Conservation (phyloP, 768 basidiomycete species). For the Steccherinum ochraceum region DNA sequence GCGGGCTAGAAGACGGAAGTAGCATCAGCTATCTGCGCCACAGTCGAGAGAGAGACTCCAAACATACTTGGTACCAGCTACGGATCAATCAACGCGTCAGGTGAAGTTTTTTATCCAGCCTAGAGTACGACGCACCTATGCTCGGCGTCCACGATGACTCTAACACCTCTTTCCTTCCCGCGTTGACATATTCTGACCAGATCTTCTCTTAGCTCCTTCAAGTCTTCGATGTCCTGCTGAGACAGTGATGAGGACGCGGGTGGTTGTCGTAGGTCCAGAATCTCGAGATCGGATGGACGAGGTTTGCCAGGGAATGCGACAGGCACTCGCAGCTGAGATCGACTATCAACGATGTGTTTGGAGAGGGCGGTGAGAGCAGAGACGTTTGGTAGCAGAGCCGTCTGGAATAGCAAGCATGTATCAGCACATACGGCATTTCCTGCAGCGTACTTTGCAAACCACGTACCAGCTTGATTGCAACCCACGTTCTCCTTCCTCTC, state of each 20-base stretch:
- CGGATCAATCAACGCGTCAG: too few relatives aligned
- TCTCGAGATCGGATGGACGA: conserved; percentile 47
- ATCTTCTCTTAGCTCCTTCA: conserved; percentile 57
- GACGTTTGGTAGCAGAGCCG: conserved; percentile 62
- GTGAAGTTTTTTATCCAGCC: too few relatives aligned
- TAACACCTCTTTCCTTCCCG: conserved; percentile 57
- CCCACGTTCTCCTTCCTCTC: conserved; percentile 60
- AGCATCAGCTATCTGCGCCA: too few relatives aligned
- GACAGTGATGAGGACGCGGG: conserved; percentile 30
- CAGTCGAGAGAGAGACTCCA: too few relatives aligned
- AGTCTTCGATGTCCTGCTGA: conserved; percentile 48
- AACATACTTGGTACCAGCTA: conserved; percentile 36
- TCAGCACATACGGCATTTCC: conserved; percentile 6
- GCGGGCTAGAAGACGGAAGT: too few relatives aligned
- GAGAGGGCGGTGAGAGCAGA: conserved; percentile 59
- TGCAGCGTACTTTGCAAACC: conserved; percentile 17
- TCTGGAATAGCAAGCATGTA: conserved; percentile 29
- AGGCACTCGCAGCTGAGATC: conserved; percentile 24
- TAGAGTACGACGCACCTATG: conserved; percentile 47
- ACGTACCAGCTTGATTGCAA: conserved; percentile 80
- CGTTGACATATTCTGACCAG: conserved; percentile 57
- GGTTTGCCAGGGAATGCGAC: conserved; percentile 71
- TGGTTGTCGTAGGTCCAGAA: conserved; percentile 31
- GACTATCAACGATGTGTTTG: conserved; percentile 42
- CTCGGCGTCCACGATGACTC: conserved; percentile 81